Base-by-base conservation (phyloP, 169 alveolate genomes). In the Cystoisospora suis region DNA sequence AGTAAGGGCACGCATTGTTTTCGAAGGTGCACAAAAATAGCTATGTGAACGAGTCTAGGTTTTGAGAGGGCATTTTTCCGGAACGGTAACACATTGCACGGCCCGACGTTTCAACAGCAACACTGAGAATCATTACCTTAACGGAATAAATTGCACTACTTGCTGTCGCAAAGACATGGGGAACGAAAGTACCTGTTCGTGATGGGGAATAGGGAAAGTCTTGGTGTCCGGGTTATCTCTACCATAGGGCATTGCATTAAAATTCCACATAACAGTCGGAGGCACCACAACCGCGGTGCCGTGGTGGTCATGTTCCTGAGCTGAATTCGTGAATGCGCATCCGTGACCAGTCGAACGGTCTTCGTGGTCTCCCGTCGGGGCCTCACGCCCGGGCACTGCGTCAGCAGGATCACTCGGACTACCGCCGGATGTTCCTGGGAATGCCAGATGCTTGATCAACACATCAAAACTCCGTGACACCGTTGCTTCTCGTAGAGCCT, bases 211-310 rank as follows among this genome's bases (percentile, higher is more conserved):
- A 49, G 95, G 96, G 91, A 96, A 96, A 27, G 96, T 88, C 29
- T 90, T 80, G 29, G 97, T 91, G 70, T 95, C 97, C 34, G 94
- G 96, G 88, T 94, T 94, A 80, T 95, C 95, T 89, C 90, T 94
- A n/a, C 98, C 98, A 75, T 96, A 96, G 40, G 97, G 98, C 80
- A 96, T 94, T 95, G 96, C 93, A 92, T 95, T 94, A 77, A 95
- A 95, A 49, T 96, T 90, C 96, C 95, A 94, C 70, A 72, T 79
- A 58, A 91, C 75, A n/a, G 75, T 7, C 40, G 87, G 88, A 0
- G 58, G 70, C n/a, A n/a, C n/a, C n/a, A n/a, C n/a, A n/a, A n/a
- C n/a, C n/a, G n/a, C n/a, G 29, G 61, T 53, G 40, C 65, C 88
- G n/a, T 40, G 17, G 27, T 65, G 77, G 42, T 44, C 77, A 3